Evolutionary conservation across 164 flowering plant species (phyloP), one percentile per base, ranked within the genome.

Genomic region (Annona cherimola): DNA sequence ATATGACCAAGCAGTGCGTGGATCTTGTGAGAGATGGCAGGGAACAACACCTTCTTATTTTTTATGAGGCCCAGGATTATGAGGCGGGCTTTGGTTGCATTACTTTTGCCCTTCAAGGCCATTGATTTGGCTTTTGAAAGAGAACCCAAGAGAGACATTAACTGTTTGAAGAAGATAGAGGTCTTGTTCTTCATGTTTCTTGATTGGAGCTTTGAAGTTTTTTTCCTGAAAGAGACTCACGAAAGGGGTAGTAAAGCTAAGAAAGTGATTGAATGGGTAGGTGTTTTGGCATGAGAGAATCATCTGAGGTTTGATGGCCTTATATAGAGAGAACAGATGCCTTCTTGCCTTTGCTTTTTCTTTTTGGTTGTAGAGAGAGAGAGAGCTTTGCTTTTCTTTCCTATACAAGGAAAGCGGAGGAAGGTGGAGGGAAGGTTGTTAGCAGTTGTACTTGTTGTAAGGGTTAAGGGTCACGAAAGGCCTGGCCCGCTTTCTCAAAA

Each of bases 101-200:
- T 79, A 0, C 84, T 76, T 74, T 82, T 86, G 76, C 71, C 71
- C 84, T 83, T 89, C 19, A 87, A 64, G 8, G 87, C 85, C 69
- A 79, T 6, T 6, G 83, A 72, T 69, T 83, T 89, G 41, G 89
- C 79, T 75, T 83, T 86, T 3, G 85, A 79, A 50, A 85, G 72
- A 16, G 84, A 59, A 1, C 70, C 76, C 67, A 88, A 16, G 8
- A 78, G 78, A n/a, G 79, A 60, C 6, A 85, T 42, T 4, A 87
- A 69, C 70, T 83, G 77, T 74, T 85, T 89, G 74, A 89, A 42
- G 70, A 88, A 76, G 3, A 68, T 70, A n/a, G 84, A 78, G 3
- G 84, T 85, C 61, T 43, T 77, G 83, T 71, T 85, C 92, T 84
- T 88, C 92, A 86, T 86, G 65, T 70, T 76, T 46, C 9, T 61